A percentile compares a stretch with the other conserved stretches of the same genome.
Conservation (phyloP, 2,329 filamentous ascomycete genomes). For the Penicillium sclerotigenum region DNA sequence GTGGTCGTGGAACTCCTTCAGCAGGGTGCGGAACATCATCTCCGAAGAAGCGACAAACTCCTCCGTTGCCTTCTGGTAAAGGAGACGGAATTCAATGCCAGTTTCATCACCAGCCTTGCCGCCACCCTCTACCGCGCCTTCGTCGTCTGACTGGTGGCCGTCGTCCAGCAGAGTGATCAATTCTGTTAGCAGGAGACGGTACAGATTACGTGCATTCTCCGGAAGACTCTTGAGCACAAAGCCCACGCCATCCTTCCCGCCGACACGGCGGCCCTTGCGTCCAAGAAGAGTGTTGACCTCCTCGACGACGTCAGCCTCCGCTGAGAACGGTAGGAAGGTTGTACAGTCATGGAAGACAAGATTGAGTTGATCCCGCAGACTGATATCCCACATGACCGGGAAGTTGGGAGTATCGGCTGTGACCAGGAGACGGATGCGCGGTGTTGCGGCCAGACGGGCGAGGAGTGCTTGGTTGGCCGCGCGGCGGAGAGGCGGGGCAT, state of each 20-base stretch:
- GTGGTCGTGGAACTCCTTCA: conserved; percentile 98
- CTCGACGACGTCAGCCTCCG: conserved; percentile 81
- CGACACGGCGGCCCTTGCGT: conserved; percentile 71
- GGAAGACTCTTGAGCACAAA: conserved; percentile 89
- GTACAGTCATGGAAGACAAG: conserved; percentile 93
- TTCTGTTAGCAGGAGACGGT: conserved; percentile 79
- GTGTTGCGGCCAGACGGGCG: conserved; percentile 71
- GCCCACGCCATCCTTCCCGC: conserved; percentile 84
- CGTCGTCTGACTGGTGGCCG: conserved; percentile 50
- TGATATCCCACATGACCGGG: conserved; percentile 82
- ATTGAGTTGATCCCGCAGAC: conserved; percentile 75
- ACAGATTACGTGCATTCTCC: conserved; percentile 86
- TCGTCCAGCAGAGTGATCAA: conserved; percentile 68
- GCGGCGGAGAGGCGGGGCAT: conserved; percentile 72
- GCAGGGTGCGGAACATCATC: conserved; percentile 86
- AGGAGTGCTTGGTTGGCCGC: conserved; percentile 67
- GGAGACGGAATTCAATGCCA: conserved; percentile 81
- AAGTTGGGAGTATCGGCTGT: conserved; percentile 89
- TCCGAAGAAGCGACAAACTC: conserved; percentile 97
- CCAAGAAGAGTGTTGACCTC: conserved; percentile 85
- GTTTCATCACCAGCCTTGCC: conserved; percentile 41
- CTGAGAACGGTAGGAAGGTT: conserved; percentile 72
- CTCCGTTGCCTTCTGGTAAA: conserved; percentile 94
- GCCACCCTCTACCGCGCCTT: conserved; percentile 38
- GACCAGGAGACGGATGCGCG: conserved; percentile 68